These are phyloP conservation scores for Amoebophrya sp. DNA, from an alignment of 169 alveolate genomes.

Conservation along the genomic window DNA sequence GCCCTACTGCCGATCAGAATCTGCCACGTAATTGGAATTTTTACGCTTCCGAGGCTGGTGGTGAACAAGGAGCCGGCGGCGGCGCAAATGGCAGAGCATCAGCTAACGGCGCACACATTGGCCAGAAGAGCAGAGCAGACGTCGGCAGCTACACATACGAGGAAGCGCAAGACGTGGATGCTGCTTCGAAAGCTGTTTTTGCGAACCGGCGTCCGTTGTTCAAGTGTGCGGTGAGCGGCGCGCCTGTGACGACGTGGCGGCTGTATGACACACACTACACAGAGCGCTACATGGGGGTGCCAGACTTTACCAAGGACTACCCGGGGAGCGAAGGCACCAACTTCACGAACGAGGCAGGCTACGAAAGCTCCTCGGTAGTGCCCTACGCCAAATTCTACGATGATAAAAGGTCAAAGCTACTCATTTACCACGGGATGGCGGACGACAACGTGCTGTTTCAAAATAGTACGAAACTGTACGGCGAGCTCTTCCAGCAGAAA, in stretches of 20 bases:
- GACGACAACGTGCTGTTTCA: slow-evolving; percentile 20
- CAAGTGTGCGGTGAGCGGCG: neutral
- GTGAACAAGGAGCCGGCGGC: too few species aligned
- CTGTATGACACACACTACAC: slow-evolving; percentile 17
- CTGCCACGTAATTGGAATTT: too few species aligned
- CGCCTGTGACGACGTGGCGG: slow-evolving; percentile 16
- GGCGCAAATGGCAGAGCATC: too few species aligned
- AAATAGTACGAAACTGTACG: neutral
- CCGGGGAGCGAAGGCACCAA: neutral
- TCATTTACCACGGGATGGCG: slow-evolving; percentile 7
- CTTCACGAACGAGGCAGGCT: neutral
- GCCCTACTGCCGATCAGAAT: too few species aligned
- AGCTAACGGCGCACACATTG: too few species aligned
- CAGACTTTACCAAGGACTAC: neutral
- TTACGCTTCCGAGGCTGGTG: too few species aligned
- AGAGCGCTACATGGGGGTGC: neutral
- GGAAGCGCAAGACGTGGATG: neutral
- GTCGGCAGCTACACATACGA: too few species aligned
- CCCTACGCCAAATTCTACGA: neutral
- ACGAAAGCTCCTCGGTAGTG: neutral
- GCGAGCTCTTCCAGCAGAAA: neutral
- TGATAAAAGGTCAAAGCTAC: neutral
- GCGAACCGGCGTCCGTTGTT: neutral
- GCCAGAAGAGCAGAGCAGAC: too few species aligned
- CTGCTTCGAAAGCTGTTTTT: neutral